phyloP scores from a whole-genome alignment of 805 yeast genomes.

The Candida arabinofermentans region DNA sequence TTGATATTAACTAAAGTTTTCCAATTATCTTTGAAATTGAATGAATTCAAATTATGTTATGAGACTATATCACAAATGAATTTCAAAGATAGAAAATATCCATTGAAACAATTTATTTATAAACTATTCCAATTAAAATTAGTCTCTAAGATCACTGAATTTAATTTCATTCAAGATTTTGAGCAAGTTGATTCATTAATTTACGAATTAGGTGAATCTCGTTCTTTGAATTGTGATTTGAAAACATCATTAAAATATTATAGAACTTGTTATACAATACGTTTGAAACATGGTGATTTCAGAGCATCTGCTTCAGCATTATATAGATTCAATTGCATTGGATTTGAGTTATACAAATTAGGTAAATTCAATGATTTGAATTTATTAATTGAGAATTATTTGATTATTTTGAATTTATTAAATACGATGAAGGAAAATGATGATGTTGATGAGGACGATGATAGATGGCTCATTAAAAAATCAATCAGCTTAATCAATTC shows the following conservation, averaged over 20 bases:
- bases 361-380: conserved; percentile 14
- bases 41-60: conserved; percentile 29
- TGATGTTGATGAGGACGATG: conserved; percentile 27
- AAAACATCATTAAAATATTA: conserved; percentile 38
- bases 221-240: conserved; percentile 25
- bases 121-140: conserved; percentile 37
- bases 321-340: conserved; percentile 35
- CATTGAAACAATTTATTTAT: conserved; percentile 33
- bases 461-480: conserved; percentile 37
- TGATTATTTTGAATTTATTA: conserved; percentile 37
- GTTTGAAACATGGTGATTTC: conserved; percentile 44
- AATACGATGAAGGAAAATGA: conserved; percentile 31
- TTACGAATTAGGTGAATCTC: conserved; percentile 25
- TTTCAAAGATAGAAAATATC: conserved; percentile 17
- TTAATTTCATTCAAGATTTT: conserved; percentile 41
- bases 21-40: conserved; percentile 27
- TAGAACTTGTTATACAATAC: conserved; percentile 48
- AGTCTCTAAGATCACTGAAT: conserved; percentile 36
- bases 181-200: conserved; percentile 41
- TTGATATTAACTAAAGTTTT: conserved; percentile 24
- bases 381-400: conserved; percentile 33
- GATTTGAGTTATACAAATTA: conserved; percentile 5
- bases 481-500: conserved; percentile 8
- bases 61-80: conserved; percentile 26
- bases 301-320: conserved; percentile 45